A percentile compares a stretch with the other conserved stretches of the same genome.
These are phyloP conservation scores for Penicillium steckii DNA, from an alignment of 495 filamentous ascomycete species.

Conservation along the genomic window DNA sequence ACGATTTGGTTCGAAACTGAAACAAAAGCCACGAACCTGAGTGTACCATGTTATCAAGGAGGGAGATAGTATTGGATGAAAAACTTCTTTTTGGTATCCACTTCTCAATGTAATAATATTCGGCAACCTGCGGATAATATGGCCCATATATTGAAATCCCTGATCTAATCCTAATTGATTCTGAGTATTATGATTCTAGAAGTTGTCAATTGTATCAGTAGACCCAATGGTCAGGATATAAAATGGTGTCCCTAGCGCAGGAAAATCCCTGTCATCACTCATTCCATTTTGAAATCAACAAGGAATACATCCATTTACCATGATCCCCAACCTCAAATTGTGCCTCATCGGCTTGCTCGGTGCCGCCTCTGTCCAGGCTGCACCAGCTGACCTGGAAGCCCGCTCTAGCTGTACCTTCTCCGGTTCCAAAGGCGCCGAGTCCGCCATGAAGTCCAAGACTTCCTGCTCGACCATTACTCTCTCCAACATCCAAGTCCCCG, in stretches of 20 bases:
- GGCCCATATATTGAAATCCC: not conserved
- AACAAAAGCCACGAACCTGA: not conserved
- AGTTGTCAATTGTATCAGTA: not conserved
- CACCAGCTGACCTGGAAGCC: not conserved
- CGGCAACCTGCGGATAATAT: not conserved
- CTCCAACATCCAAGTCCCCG: slow-evolving; percentile 45
- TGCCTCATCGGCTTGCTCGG: not conserved
- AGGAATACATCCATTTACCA: not conserved
- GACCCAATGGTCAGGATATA: not conserved
- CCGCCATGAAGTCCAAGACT: slow-evolving; percentile 37
- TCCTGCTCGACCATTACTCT: slow-evolving; percentile 50
- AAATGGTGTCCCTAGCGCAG: not conserved
- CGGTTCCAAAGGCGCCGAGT: slow-evolving; percentile 13
- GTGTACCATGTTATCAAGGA: not conserved
- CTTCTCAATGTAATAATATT: not conserved
- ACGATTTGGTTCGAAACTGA: not conserved
- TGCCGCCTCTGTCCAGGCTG: not conserved
- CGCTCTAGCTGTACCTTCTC: slow-evolving; percentile 18
- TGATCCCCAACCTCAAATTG: not conserved
- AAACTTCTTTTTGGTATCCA: not conserved
- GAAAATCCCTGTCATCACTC: no score
- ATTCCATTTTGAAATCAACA: not conserved
- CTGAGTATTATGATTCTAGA: not conserved
- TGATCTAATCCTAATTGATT: not conserved
- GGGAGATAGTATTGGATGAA: not conserved